Evolutionary conservation across 73 alveolate species (phyloP), one percentile per base, ranked within the genome.

Genomic region (Stentor coeruleus): DNA sequence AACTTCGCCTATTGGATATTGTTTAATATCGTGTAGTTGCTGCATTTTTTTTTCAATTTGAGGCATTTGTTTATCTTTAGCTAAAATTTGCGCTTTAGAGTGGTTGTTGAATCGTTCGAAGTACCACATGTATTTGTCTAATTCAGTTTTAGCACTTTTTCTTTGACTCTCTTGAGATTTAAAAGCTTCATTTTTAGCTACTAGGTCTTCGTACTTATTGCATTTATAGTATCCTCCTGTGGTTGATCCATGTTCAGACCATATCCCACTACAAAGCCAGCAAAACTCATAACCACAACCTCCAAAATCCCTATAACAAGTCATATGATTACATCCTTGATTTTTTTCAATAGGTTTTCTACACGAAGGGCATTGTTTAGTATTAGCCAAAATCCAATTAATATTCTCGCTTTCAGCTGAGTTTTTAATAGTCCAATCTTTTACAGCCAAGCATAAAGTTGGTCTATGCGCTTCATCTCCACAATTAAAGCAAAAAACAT

Each of bases 121-220:
- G 91, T 87, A 94, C 87, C 90, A 91, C 77, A 94, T 91, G 85
- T 91, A 94, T 86, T 84, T 94, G 85, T 94, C 97, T 36, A 94
- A 81, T 41, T 92, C 98, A 73, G 86, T 85, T 76, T 87, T 92
- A 11, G 96, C 92, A 39, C 85, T 82, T 36, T 83, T 84, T 84
- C 93, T 83, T 88, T 84, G 59, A 58, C 74, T 74, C 87, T 92
- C 98, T 38, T 86, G 90, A 40, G 83, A 76, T 49, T 84, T 59
- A 59, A 89, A 86, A 3, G 84, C 81, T 73, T 82, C 86, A 55
- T 91, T 73, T 30, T 86, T 90, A 66, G 66, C 81, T 55, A 74
- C 81, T 26, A 59, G 75, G 31, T 90, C 86, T 76, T 90, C 86
- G 86, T 86, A 90, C 84, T 85, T 83, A 11, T 85, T 74, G 20